These are phyloP conservation scores for Mikania micrantha DNA, from an alignment of 129 eudicot genomes.

Conservation along the genomic window DNA sequence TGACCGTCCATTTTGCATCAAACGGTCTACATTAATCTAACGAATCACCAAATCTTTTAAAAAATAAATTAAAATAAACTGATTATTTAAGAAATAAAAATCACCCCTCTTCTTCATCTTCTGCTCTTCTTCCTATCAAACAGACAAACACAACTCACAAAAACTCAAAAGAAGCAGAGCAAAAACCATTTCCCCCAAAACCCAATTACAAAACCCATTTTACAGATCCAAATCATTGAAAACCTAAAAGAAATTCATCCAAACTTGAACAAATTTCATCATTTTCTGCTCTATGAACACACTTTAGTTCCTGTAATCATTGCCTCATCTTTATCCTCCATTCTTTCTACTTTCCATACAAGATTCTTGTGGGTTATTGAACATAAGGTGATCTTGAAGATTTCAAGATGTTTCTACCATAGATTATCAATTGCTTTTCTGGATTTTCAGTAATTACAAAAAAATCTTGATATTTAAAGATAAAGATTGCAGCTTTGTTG, in stretches of 20 bases:
- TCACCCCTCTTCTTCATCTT: conserved; percentile 13
- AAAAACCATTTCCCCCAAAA: neutral
- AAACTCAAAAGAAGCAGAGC: conserved; percentile 25
- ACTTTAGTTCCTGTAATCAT: neutral
- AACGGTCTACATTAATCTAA: conserved; percentile 8
- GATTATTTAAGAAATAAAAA: neutral
- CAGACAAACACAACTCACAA: conserved; percentile 11
- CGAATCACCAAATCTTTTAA: conserved; percentile 2
- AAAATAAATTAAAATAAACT: neutral
- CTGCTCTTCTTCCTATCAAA: neutral
- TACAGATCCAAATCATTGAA: neutral
- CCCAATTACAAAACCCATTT: neutral
- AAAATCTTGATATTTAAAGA: neutral
- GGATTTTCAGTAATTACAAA: neutral
- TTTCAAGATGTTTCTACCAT: conserved; percentile 4
- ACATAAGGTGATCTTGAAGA: conserved; percentile 17
- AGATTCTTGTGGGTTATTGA: conserved; percentile 1
- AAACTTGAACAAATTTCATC: neutral
- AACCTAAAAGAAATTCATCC: conserved; percentile 2
- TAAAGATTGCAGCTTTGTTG: conserved; percentile 12
- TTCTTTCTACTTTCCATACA: neutral
- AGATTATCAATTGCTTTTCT: conserved; percentile 12
- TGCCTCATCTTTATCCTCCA: neutral
- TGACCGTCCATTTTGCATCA: conserved; percentile 17
- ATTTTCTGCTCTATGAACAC: neutral